Evolutionary conservation across 164 flowering plant species (phyloP).

Genomic region (Annona squamosa): DNA sequence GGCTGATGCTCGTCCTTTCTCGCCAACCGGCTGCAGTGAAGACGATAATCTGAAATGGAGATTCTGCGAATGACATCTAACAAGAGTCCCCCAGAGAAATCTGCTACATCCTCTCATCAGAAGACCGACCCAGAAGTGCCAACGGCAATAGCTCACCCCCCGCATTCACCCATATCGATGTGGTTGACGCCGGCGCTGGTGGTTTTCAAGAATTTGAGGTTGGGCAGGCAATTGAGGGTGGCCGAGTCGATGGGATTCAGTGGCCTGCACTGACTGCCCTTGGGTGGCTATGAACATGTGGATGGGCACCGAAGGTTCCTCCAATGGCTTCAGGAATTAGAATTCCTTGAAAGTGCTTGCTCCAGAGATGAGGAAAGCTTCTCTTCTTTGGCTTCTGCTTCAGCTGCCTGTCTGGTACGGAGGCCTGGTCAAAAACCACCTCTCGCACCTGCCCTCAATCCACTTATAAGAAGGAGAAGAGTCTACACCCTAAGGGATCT

Average conservation of each 20-base stretch:
- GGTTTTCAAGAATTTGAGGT: slow-evolving; percentile 36
- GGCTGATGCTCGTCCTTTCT: slow-evolving; percentile 21
- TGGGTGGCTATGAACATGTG: slow-evolving; percentile 18
- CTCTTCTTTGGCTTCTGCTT: neutral
- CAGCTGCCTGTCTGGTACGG: neutral
- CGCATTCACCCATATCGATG: slow-evolving; percentile 55
- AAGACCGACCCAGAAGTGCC: slow-evolving; percentile 30
- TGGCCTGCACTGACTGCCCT: slow-evolving; percentile 14
- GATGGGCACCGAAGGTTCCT: slow-evolving; percentile 23
- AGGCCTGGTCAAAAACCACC: no score
- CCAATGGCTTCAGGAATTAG: slow-evolving; percentile 23
- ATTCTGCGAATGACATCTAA: slow-evolving; percentile 47
- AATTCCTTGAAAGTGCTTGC: neutral
- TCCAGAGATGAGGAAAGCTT: neutral
- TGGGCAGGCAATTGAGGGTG: slow-evolving; percentile 30
- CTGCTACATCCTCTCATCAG: slow-evolving; percentile 52
- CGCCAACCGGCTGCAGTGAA: slow-evolving; percentile 40
- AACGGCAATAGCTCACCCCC: slow-evolving; percentile 35
- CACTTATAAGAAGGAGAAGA: no score
- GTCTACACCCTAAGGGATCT: no score
- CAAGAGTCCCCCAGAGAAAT: slow-evolving; percentile 46
- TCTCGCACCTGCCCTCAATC: no score
- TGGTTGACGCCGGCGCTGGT: slow-evolving; percentile 57
- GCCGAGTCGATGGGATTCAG: slow-evolving; percentile 12
- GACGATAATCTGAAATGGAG: slow-evolving; percentile 41